A percentile compares a stretch with the other conserved stretches of the same genome.
Conservation (phyloP, 169 alveolate genomes). For the Eimeria tenella region DNA sequence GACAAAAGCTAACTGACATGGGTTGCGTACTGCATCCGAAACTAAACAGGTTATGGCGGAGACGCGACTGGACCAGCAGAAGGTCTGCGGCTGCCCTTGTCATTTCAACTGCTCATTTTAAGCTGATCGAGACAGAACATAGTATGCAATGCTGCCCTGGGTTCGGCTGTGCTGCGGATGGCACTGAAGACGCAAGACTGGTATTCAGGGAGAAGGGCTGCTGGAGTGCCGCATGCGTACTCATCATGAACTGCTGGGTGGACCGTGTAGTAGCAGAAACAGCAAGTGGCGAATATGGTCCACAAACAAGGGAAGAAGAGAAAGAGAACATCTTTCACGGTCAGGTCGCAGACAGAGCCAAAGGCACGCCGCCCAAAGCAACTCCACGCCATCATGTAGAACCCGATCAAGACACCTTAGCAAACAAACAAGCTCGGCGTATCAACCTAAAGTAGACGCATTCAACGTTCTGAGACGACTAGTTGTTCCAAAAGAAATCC, state of each 20-base stretch:
- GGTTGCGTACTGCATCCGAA: neutral
- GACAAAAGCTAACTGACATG: neutral
- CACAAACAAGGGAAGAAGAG: constrained; percentile 63
- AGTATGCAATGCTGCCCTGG: no score
- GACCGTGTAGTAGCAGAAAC: constrained; percentile 47
- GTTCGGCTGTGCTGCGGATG: no score
- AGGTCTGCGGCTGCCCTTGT: neutral
- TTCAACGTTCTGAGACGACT: neutral
- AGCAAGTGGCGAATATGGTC: constrained; percentile 25
- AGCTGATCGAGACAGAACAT: no score
- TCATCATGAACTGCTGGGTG: constrained; percentile 33
- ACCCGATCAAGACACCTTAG: no score
- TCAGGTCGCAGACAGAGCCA: constrained; percentile 33
- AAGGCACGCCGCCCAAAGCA: constrained; percentile 53
- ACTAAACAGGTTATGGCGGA: neutral
- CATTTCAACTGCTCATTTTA: neutral
- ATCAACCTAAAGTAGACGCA: neutral
- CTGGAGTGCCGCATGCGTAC: neutral
- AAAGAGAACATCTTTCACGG: constrained; percentile 3
- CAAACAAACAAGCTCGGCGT: no score
- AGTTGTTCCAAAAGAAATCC: neutral
- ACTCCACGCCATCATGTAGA: constrained; percentile 23
- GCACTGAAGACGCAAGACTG: no score
- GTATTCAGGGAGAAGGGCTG: neutral
- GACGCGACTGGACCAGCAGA: neutral